phyloP scores from a whole-genome alignment of 768 basidiomycete species.

The Thelephora aurantiotincta region DNA sequence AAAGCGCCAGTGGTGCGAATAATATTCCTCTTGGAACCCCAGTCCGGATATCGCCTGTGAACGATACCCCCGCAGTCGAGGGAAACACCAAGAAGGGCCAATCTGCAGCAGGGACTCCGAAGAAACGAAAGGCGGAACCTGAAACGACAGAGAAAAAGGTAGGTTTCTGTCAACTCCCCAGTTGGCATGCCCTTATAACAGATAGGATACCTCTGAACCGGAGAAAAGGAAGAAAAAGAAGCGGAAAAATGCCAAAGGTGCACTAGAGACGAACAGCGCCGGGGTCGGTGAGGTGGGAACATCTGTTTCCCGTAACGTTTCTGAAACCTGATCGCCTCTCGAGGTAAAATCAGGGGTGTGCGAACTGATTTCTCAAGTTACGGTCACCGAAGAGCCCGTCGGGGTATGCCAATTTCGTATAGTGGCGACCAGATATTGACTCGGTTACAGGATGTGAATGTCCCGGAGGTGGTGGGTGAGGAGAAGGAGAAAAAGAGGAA shows the following conservation, averaged over 20 bases:
- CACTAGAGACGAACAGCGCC: constrained; percentile 6
- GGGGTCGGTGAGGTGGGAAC: constrained; percentile 5
- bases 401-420: not conserved
- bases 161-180: not conserved
- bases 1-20: constrained; percentile 47
- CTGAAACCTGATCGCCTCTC: not conserved
- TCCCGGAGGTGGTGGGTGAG: not conserved
- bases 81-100: constrained; percentile 2
- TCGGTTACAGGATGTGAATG: too few relatives aligned
- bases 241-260: constrained; percentile 14
- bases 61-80: constrained; percentile 1
- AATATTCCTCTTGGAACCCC: constrained; percentile 58
- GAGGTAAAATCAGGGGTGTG: too few relatives aligned
- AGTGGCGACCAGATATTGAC: too few relatives aligned
- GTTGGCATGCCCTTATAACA: not conserved
- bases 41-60: constrained; percentile 30
- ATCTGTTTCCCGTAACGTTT: not conserved
- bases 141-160: not conserved
- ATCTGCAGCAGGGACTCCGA: not conserved
- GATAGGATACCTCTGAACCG: constrained; percentile 1
- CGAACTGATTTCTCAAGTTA: too few relatives aligned
- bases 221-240: constrained; percentile 8
- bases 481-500: constrained; percentile 1
- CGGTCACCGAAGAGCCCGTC: not conserved
- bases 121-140: not conserved